Evolutionary conservation across 2,329 filamentous ascomycete genomes (phyloP), one percentile per base, ranked within the genome.

Genomic region (Aspergillus quadricinctus): DNA sequence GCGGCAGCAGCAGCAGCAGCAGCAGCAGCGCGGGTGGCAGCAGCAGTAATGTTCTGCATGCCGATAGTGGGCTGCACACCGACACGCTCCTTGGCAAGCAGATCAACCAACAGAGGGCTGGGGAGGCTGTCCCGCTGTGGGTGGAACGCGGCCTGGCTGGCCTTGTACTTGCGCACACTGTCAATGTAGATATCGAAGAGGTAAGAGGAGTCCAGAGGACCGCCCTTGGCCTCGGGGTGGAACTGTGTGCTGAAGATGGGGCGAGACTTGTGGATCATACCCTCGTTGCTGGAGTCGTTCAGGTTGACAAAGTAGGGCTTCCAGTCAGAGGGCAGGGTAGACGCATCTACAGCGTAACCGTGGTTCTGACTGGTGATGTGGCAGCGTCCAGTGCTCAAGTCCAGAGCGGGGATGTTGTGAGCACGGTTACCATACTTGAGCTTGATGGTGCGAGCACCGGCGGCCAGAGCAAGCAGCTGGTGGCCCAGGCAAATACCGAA

Each of bases 321-420:
- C 86, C 92, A 99, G 40, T 97, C 92, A 54, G 78, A 80, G 54
- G 90, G 85, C 43, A 99, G 81, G 10, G 91, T 96, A 57, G 83
- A 82, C 5, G 89, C 84, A 70, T 97, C 93, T 57, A 99, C 90
- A 46, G 93, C 94, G 70, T 97, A 99, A 61, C 94, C 94, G 78
- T 97, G 94, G 80, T 97, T 97, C 82, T 99, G 94, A 75, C 88
- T 92, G 57, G 93, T 97, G 76, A 97, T 97, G 81, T 97, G 93
- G 85, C 94, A 97, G 76, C 93, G 91, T 56, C 94, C 93, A 40
- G 93, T 97, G 59, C 90, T 96, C 74, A 97, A 81, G 73, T 97
- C 93, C 57, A 97, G 81, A 58, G 92, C 92, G 8, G 94, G 94
- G 68, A 97, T 97, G 82, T 99, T 99, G 83, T 97, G 94, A 19